Percentiles rank a stretch among this genome's conserved stretches.
Conservation (phyloP, 2,329 filamentous ascomycete species). For the Hymenoscyphus salicellus region DNA sequence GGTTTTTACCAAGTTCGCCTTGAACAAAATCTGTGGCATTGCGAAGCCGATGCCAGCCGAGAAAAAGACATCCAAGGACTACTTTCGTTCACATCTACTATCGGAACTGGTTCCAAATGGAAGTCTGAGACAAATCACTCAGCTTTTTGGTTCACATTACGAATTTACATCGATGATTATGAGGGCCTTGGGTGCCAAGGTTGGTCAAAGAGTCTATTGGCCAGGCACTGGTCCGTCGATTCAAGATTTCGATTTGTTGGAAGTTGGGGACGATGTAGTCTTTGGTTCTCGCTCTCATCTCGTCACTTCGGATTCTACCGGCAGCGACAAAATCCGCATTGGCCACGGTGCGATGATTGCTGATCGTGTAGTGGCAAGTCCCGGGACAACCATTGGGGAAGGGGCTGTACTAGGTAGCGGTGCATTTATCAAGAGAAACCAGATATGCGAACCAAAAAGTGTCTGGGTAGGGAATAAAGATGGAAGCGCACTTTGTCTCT, state of each 20-base stretch:
- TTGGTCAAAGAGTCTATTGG: slow-evolving; percentile 56
- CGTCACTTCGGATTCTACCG: slow-evolving; percentile 50
- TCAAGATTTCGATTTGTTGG: slow-evolving; percentile 52
- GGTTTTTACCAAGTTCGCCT: slow-evolving; percentile 40
- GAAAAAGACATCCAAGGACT: slow-evolving; percentile 39
- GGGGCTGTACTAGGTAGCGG: slow-evolving; percentile 53
- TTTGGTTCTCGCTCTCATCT: slow-evolving; percentile 55
- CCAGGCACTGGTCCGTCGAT: slow-evolving; percentile 53
- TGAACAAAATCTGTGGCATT: slow-evolving; percentile 44
- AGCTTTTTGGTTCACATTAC: slow-evolving; percentile 54
- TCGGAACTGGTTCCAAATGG: slow-evolving; percentile 44
- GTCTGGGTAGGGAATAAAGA: slow-evolving; percentile 53
- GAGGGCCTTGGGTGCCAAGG: slow-evolving; percentile 49
- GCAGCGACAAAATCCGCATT: slow-evolving; percentile 48
- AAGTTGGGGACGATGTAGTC: slow-evolving; percentile 57
- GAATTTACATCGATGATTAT: slow-evolving; percentile 51
- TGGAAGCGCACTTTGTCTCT: background rate
- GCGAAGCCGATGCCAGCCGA: slow-evolving; percentile 35
- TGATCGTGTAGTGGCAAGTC: slow-evolving; percentile 52
- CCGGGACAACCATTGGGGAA: slow-evolving; percentile 49
- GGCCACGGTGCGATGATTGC: slow-evolving; percentile 53
- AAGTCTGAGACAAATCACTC: slow-evolving; percentile 47
- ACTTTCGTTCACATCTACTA: slow-evolving; percentile 46
- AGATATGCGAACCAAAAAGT: slow-evolving; percentile 43
- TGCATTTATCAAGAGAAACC: slow-evolving; percentile 47